Conservation (phyloP, 306 rosid species). For the Begonia masoniana region DNA sequence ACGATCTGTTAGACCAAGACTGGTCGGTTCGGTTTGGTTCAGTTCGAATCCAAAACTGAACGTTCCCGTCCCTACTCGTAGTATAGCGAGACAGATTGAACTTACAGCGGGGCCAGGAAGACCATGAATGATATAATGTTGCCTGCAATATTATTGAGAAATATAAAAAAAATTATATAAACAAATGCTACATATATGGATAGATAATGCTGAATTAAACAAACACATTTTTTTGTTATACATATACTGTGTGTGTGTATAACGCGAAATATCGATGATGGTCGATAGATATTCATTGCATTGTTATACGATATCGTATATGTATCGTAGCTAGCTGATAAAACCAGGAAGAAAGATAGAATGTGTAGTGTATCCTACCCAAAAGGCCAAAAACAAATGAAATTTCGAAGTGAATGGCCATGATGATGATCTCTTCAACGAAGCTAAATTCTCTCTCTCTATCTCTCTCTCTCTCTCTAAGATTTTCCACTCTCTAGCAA, state of each 20-base stretch:
- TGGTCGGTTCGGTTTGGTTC: too few relatives aligned
- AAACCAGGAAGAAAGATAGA: background rate
- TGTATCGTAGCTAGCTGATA: too few relatives aligned
- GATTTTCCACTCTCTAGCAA: background rate
- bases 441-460: slow-evolving; percentile 2
- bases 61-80: background rate
- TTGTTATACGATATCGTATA: too few relatives aligned
- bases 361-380: slow-evolving; percentile 21
- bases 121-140: slow-evolving; percentile 73
- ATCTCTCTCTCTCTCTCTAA: background rate
- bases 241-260: too few relatives aligned
- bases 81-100: too few relatives aligned
- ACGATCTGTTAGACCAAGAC: background rate
- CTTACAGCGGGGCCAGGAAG: slow-evolving; percentile 91
- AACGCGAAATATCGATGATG: too few relatives aligned
- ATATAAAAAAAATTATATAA: background rate
- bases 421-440: slow-evolving; percentile 17
- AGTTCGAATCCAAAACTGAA: background rate
- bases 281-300: too few relatives aligned
- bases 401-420: slow-evolving; percentile 36
- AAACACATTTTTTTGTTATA: too few relatives aligned
- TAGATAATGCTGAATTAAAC: too few relatives aligned
- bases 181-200: too few relatives aligned
- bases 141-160: slow-evolving; percentile 28
- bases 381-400: slow-evolving; percentile 64